Evolutionary conservation across 2,329 filamentous ascomycete genomes (phyloP), one percentile per base, ranked within the genome.

Genomic region (Aspergillus pseudoterreus): DNA sequence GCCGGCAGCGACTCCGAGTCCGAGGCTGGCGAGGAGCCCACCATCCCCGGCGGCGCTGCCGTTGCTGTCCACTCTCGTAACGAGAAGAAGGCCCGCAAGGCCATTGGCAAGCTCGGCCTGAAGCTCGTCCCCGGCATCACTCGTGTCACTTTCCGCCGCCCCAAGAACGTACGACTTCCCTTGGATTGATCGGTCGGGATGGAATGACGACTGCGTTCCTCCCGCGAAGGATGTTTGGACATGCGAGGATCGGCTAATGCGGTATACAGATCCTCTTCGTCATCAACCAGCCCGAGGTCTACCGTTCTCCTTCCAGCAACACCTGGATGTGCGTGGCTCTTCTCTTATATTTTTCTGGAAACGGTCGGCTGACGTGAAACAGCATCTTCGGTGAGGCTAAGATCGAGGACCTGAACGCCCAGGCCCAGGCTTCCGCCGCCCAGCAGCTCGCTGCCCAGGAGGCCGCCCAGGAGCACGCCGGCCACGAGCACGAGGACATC

Each of bases 61-160:
- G 88, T 92, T 71, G 85, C 94, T 68, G 87, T 99, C 71, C 92
- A 97, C 84, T 96, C 90, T 73, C 91, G 94, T 77, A 97, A 97
- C 81, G 94, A 99, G 88, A 99, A 99, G 89, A 99, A 99, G 87
- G 95, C 94, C 68, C 88, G 94, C 80, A 99, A 99, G 85, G 91
- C 92, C 71, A 95, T 99, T 74, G 89, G 91, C 77, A 99, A 99
- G 86, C 86, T 97, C 72, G 92, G 95, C 74, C 82, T 99, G 73
- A 94, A 90, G 83, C 91, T 92, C 71, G 88, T 99, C 64, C 88
- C 89, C 70, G 95, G 94, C 73, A 99, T 99, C 78, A 99, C 94
- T 70, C 87, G 94, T 72, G 95, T 99, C 69, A 99, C 95, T 63
- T 86, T 99, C 71, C 89, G 94, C 78, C 85, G 95, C 77, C 95